Base-by-base conservation (phyloP, 2,329 filamentous ascomycete species). In the Pestalotiopsis sp. region DNA sequence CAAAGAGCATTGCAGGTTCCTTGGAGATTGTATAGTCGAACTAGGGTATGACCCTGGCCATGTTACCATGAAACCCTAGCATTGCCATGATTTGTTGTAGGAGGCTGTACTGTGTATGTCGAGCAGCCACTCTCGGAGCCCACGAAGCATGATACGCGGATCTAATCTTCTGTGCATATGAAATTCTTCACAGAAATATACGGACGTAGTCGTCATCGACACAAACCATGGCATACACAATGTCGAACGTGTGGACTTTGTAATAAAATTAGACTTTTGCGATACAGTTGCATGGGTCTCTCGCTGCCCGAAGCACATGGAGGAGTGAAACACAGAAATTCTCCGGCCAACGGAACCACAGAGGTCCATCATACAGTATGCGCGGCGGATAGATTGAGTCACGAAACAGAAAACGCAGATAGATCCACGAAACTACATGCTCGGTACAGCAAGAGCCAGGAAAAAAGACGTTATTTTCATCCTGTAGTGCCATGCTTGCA, bases 261-360 rank as follows among this genome's bases (percentile, higher is more conserved):
- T n/a, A 62, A 40, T 62, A 40, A 49, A 31, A 64, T 64, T 45
- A 64, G 38, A 64, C 61, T 52, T 23, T 45, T 27, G 40, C 40
- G 38, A 62, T 62, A 62, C 61, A 45, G 61, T 64, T 64, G 36
- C 61, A 52, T 64, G 61, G 61, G 40, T 64, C 40, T n/a, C 45
- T 52, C 45, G 3, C 45, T n/a, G 45, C 45, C 45, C 17, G 9
- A 45, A 36, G 25, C 36, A 27, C 36, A 23, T 40, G 61, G 40
- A 36, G 27, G 23, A 64, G n/a, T 56, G 63, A 66, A 66, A 66
- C 63, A 56, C 17, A 66, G 31, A 56, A 66, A 66, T 66, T 66
- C 41, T 66, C 63, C 63, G 63, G 25, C 41, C 38, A 41, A 36
- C 27, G 23, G 23, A 56, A 57, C 36, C 25, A 17, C 49, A 20